These are phyloP conservation scores for Erythrobasidium hasegawianum DNA, from an alignment of 1,284 basidiomycete genomes.

Conservation along the genomic window DNA sequence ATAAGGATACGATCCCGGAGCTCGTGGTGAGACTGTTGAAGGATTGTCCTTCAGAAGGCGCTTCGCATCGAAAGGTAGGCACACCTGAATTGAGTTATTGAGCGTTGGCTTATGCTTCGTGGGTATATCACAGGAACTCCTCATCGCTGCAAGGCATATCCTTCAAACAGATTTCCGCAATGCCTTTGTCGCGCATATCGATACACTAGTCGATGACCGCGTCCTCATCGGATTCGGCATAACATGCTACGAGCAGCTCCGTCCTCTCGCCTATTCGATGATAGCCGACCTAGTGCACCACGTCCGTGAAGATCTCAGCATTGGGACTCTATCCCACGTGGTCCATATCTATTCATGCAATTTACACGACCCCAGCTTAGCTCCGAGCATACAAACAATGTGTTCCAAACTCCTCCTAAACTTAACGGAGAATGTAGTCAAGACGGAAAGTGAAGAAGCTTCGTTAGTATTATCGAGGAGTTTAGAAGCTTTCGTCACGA, in stretches of 20 bases:
- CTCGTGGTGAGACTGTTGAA: conserved; percentile 81
- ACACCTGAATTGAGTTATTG: too few relatives aligned
- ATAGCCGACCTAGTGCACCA: conserved; percentile 93
- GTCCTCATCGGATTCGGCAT: conserved; percentile 82
- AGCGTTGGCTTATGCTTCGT: too few relatives aligned
- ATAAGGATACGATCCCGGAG: conserved; percentile 76
- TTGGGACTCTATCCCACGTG: conserved; percentile 72
- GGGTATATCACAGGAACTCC: conserved; percentile 62
- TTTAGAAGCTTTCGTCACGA: conserved; percentile 79
- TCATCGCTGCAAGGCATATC: conserved; percentile 89
- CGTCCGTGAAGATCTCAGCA: conserved; percentile 74
- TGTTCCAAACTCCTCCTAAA: conserved; percentile 91
- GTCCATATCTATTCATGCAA: conserved; percentile 82
- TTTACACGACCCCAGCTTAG: conserved; percentile 82
- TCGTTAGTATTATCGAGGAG: conserved; percentile 67
- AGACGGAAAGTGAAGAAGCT: conserved; percentile 59
- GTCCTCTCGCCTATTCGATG: conserved; percentile 80
- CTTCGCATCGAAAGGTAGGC: conserved; percentile 63
- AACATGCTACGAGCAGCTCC: conserved; percentile 73
- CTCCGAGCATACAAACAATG: conserved; percentile 79
- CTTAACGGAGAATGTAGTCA: conserved; percentile 78
- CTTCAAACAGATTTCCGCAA: conserved; percentile 75
- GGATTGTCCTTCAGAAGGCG: conserved; percentile 85
- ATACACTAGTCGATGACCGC: conserved; percentile 84
- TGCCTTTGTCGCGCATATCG: conserved; percentile 77